Conservation (phyloP, 1,284 basidiomycete genomes). For the Mycosarcoma mackinlayi region DNA sequence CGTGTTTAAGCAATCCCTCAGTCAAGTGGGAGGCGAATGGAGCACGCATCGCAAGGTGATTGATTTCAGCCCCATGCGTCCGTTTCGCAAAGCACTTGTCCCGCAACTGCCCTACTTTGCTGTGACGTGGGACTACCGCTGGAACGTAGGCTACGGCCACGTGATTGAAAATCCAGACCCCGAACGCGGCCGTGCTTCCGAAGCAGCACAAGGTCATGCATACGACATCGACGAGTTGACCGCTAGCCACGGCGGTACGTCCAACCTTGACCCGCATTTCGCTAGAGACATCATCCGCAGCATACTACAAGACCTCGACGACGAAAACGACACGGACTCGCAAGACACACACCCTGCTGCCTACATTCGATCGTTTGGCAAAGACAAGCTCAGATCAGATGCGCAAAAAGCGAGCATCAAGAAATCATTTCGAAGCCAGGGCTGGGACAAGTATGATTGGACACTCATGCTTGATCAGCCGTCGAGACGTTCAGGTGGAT, state of each 20-base stretch:
- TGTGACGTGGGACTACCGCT: conserved; percentile 97
- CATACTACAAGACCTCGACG: conserved; percentile 87
- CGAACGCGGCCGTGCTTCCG: conserved; percentile 62
- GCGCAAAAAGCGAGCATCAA: conserved; percentile 77
- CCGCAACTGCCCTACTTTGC: conserved; percentile 97
- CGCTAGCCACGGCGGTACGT: conserved; percentile 9
- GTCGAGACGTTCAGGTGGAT: too few species aligned
- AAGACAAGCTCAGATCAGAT: conserved; percentile 70
- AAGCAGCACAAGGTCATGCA: conserved; percentile 69
- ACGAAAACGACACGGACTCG: conserved; percentile 72
- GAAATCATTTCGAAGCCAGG: conserved; percentile 74
- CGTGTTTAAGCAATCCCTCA: conserved; percentile 95
- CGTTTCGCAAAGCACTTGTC: conserved; percentile 74
- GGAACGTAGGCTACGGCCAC: conserved; percentile 80
- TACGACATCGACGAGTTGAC: conserved; percentile 70
- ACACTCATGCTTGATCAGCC: conserved; percentile 64
- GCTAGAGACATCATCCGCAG: conserved; percentile 95
- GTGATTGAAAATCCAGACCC: conserved; percentile 71
- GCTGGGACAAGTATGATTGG: conserved; percentile 69
- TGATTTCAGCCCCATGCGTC: conserved; percentile 77
- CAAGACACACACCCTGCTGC: too few species aligned
- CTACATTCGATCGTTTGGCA: conserved; percentile 70
- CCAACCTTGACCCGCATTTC: conserved; percentile 71
- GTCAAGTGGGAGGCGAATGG: conserved; percentile 93
- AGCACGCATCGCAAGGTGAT: conserved; percentile 96